phyloP scores from a whole-genome alignment of 1,284 basidiomycete genomes.

The Cutaneotrichosporon spelunceum region DNA sequence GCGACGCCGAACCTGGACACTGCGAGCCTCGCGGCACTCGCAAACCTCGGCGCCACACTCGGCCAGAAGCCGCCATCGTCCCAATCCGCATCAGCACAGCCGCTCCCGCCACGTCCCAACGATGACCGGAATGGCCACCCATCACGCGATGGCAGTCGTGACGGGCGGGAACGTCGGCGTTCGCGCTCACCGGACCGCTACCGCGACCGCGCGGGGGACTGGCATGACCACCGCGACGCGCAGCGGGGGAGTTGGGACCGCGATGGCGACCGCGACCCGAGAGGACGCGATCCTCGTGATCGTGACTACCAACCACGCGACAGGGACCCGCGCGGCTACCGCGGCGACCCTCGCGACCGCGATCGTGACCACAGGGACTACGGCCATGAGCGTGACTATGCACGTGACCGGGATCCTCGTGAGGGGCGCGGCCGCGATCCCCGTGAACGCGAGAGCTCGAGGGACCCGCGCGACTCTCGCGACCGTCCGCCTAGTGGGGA shows the following conservation, averaged over 20 bases:
- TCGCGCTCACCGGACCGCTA: conserved; percentile 4
- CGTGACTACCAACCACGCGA: conserved; percentile 1
- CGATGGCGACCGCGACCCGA: conserved; percentile 8
- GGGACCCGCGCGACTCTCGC: not conserved
- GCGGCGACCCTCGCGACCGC: conserved; percentile 7
- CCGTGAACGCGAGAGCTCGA: not conserved
- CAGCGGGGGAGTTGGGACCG: too few species aligned
- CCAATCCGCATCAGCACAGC: not conserved
- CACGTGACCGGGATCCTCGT: conserved; percentile 6
- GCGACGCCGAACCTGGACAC: conserved; percentile 23
- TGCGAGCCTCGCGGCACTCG: conserved; percentile 32
- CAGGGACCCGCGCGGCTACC: conserved; percentile 5
- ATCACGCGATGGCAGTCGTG: not conserved
- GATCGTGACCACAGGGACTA: conserved; percentile 7
- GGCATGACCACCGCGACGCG: too few species aligned
- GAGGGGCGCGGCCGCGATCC: not conserved
- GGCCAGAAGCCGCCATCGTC: not conserved
- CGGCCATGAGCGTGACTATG: not conserved
- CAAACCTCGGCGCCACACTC: conserved; percentile 20
- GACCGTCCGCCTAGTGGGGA: not conserved
- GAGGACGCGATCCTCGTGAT: conserved; percentile 2
- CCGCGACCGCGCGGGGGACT: not conserved
- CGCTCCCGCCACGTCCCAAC: conserved; percentile 2
- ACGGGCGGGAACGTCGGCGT: conserved; percentile 5
- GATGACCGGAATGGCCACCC: conserved; percentile 4